Evolutionary conservation across 768 basidiomycete species (phyloP), one percentile per base, ranked within the genome.

Genomic region (Tulasnella sp.): DNA sequence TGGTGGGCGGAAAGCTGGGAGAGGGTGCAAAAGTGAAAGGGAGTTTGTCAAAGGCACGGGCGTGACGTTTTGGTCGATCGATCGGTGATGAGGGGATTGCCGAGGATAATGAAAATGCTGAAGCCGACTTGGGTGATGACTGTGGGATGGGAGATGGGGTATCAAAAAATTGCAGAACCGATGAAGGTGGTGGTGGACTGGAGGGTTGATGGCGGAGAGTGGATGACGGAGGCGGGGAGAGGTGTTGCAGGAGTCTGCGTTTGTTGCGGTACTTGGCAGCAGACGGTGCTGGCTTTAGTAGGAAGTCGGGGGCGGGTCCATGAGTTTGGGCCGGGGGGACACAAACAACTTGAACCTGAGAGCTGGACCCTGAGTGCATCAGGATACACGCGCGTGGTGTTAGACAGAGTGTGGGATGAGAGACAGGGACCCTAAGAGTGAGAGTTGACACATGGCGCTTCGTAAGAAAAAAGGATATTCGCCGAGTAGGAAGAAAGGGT

Each of bases 201-300:
- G 49, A 45, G 14, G 29, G 45, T 9, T 2, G 39, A 49, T 29
- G 42, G 34, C 29, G 71, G 42, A 29, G 38, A 11, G 72, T 52
- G 40, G 29, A 29, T 25, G 72, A 34, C n/a, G 39, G 34, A 54
- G 52, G n/a, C 25, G 38, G 29, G 72, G 72, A n/a, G 45, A 19
- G 2, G 40, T 5, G 42, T 40, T 15, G 25, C 29, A 45, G 34
- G 31, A 73, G n/a, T 42, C 72, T 73, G 49, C 49, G 40, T 52
- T 54, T 73, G 37, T 42, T 73, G 40, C 49, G 39, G 36, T 54
- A 49, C 25, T 45, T 73, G 25, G n/a, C 49, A 6, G 70, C 22
- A 42, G 70, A 71, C 3, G 72, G 72, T 40, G 49, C 72, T 36
- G 72, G 39, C 40, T 42, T 73, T 49, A 73, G 42, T 42, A 73